Percentiles rank a stretch among this genome's conserved stretches.
These are phyloP conservation scores for Cubamyces lactineus DNA, from an alignment of 768 basidiomycete species.

Conservation along the genomic window DNA sequence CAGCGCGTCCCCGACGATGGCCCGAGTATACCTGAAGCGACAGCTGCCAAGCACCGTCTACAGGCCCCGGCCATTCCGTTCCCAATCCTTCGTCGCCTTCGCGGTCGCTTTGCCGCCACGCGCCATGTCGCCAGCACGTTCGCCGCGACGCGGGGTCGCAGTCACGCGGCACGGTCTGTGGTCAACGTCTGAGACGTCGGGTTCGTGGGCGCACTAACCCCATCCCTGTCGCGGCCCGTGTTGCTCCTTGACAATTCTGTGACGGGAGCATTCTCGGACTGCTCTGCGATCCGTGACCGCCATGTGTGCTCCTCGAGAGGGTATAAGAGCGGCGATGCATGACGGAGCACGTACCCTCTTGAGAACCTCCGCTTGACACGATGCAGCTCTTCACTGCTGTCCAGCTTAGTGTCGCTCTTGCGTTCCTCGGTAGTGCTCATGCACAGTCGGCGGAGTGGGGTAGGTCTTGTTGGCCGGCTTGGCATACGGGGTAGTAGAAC, in stretches of 20 bases:
- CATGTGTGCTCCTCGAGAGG: background rate
- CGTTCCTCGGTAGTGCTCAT: conserved; percentile 8
- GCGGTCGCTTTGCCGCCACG: background rate
- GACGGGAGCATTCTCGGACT: conserved; percentile 21
- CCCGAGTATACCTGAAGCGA: conserved; percentile 6
- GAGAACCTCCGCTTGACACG: background rate
- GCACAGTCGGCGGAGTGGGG: conserved; percentile 26
- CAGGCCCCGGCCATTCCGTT: conserved; percentile 4
- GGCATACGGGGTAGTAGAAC: background rate
- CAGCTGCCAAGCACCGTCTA: conserved; percentile 5
- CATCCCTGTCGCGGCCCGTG: conserved; percentile 6
- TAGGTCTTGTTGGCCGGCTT: background rate
- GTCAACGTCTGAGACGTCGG: background rate
- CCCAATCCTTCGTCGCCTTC: background rate
- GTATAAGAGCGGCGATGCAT: background rate
- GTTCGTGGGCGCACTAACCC: background rate
- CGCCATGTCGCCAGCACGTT: background rate
- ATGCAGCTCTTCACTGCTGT: conserved; percentile 26
- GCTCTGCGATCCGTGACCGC: background rate
- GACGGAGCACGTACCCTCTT: background rate
- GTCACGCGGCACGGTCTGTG: conserved; percentile 10
- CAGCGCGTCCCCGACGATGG: conserved; percentile 10
- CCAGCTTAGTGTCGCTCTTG: conserved; percentile 19
- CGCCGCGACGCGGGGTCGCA: background rate
- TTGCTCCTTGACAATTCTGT: conserved; percentile 9